Base-by-base conservation (phyloP, 2,329 filamentous ascomycete genomes). In the Colletotrichum costaricense region DNA sequence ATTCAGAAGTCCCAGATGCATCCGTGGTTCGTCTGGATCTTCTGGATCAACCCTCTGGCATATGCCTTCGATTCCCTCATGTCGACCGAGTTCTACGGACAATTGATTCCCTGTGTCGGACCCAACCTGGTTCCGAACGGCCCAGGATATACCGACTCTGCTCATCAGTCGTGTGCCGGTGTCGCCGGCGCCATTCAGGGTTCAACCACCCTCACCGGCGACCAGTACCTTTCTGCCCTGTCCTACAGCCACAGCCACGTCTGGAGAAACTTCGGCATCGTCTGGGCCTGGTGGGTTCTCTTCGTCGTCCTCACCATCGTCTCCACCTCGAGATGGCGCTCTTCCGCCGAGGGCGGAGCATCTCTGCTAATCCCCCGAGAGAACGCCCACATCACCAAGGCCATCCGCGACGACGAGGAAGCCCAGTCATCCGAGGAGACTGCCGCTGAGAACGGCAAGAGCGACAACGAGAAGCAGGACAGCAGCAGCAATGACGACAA, bases 41-140 rank as follows among this genome's bases (percentile, higher is more conserved):
- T 87, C 74, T 92, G 90, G 88, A 57, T 92, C 26, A 87, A 93
- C 75, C 93, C 93, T 0, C 82, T 95, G 3, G 89, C 92, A 0
- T 94, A 94, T 71, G 91, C 86, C 0, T 95, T 94, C 70, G 91
- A 94, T 75, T 88, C 88, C 0, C 80, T 95, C 0, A 85, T 94
- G 78, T 85, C 91, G 0, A 95, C 95, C 76, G 93, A 95, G 78
- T 94, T 95, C 70, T 86, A 93, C 75, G 83, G 82, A 42, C 83
- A 92, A 78, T 84, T 77, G 2, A 86, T 91, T 22, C 81, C 84
- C 1, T 91, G 89, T 70, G 85, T 86, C 3, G 84, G 82, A 2
- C 75, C 74, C 33, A 89, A 88, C 72, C 79, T 91, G 6, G 82
- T 91, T 4, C 89, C 89, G 0, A 84, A 79, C 62, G 88, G 88